These are phyloP conservation scores for Mycena olivaceomarginata DNA, from an alignment of 768 basidiomycete species.

Conservation along the genomic window DNA sequence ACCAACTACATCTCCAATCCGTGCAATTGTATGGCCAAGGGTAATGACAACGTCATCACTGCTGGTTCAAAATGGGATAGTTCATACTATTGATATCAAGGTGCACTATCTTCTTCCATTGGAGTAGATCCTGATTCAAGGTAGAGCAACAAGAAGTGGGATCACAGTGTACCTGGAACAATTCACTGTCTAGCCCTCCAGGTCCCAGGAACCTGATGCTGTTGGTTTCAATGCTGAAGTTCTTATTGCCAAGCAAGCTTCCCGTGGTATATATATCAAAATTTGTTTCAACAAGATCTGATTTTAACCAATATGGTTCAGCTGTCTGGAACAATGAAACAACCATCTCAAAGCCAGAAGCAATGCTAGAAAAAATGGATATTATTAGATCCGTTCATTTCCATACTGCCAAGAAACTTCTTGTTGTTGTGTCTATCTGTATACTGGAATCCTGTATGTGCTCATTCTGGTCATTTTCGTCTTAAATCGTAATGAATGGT, in stretches of 20 bases:
- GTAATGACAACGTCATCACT: background rate
- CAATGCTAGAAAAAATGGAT: background rate
- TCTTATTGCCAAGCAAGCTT: background rate
- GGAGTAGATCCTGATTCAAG: background rate
- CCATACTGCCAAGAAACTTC: background rate
- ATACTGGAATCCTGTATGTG: background rate
- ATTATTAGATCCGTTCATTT: conserved; percentile 4
- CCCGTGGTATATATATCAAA: background rate
- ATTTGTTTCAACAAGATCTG: background rate
- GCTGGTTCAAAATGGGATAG: background rate
- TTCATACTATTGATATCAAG: background rate
- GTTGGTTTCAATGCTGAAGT: conserved; percentile 1
- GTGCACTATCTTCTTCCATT: background rate
- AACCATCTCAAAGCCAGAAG: background rate
- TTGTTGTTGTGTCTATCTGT: background rate
- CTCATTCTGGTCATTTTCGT: background rate
- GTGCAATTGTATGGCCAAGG: background rate
- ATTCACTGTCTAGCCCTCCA: background rate
- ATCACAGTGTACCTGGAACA: background rate
- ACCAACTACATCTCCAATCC: background rate
- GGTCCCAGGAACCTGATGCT: background rate
- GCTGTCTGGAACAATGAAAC: background rate
- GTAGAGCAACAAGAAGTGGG: background rate
- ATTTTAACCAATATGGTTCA: background rate
- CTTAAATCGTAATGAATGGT: background rate